Base-by-base conservation (phyloP, 805 yeast genomes). In the Myxozyma neotropica region DNA sequence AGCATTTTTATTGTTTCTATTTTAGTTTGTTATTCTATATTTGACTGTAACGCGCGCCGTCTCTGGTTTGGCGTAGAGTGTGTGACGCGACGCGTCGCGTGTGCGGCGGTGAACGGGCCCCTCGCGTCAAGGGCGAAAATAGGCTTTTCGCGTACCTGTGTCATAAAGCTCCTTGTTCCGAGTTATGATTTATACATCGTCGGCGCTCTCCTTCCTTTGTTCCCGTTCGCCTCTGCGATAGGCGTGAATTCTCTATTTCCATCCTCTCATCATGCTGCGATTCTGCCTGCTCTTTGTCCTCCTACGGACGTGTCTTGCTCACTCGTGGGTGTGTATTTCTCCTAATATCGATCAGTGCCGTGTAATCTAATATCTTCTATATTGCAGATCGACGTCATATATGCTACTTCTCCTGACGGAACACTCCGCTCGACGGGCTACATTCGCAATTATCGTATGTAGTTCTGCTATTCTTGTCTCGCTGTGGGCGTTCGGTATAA, bases 371-470 rank as follows among this genome's bases (percentile, higher is more conserved):
- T 27, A 19, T 15, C 6, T 36, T 10, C 15, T 29, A 3, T 1
- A 12, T 13, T 39, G 13, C 39, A 55, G 63, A 55, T 59, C 29
- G 63, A 59, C 33, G 50, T 51, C 15, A 31, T 59, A 3, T 59
- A 50, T 27, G 60, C 63, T 12, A 63, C 61, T 29, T 52, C 49
- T 15, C 50, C 57, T 13, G 44, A 44, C 13, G 65, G 65, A 21
- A 48, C 27, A 5, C 24, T 60, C 13, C 29, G 52, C 17, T 63
- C 67, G 8, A 54, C 59, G 6, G 67, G 67, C 33, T 63, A 64
- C 24, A 63, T 63, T 26, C 58, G 67, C 15, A 40, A 31, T 21
- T 64, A 59, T 44, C 51, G 63, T 56, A 33, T 3, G 62, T 40
- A 19, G 12, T 5, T 46, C 8, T 38, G 27, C 24, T 4, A 19